Conservation (phyloP, 2,329 filamentous ascomycete species). For the Aspergillus quadrilineatus region DNA sequence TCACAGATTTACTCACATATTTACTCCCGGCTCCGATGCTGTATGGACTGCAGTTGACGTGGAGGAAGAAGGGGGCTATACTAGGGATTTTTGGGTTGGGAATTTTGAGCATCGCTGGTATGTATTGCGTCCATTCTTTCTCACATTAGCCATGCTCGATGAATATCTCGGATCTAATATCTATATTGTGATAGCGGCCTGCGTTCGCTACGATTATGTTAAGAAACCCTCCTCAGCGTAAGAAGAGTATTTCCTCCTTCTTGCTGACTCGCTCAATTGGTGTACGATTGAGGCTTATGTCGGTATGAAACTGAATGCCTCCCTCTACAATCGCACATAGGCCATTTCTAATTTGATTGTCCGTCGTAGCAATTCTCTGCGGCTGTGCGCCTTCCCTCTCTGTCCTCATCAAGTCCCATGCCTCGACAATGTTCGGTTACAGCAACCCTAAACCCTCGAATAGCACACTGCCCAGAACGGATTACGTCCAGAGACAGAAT, state of each 20-base stretch:
- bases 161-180: not conserved
- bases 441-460: not conserved
- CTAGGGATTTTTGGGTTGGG: slow-evolving; percentile 17
- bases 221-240: slow-evolving; percentile 6
- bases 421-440: slow-evolving; percentile 7
- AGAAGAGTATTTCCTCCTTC: slow-evolving; percentile 17
- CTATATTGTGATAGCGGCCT: slow-evolving; percentile 8
- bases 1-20: slow-evolving; percentile 18
- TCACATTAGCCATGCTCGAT: too few relatives aligned
- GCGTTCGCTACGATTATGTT: slow-evolving; percentile 19
- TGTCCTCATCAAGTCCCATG: slow-evolving; percentile 10
- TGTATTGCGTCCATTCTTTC: not conserved
- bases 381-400: slow-evolving; percentile 17
- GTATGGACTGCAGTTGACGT: not conserved
- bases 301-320: slow-evolving; percentile 6
- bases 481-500: not conserved
- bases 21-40: slow-evolving; percentile 19
- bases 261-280: slow-evolving; percentile 20
- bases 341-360: not conserved
- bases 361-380: slow-evolving; percentile 17
- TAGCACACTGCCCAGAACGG: not conserved
- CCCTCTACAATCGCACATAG: not conserved
- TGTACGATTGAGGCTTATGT: slow-evolving; percentile 20
- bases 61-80: slow-evolving; percentile 17
- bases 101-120: slow-evolving; percentile 16